phyloP scores from a whole-genome alignment of 225 moss, liverwort and hornwort genomes.

The Takakia lepidozioides region DNA sequence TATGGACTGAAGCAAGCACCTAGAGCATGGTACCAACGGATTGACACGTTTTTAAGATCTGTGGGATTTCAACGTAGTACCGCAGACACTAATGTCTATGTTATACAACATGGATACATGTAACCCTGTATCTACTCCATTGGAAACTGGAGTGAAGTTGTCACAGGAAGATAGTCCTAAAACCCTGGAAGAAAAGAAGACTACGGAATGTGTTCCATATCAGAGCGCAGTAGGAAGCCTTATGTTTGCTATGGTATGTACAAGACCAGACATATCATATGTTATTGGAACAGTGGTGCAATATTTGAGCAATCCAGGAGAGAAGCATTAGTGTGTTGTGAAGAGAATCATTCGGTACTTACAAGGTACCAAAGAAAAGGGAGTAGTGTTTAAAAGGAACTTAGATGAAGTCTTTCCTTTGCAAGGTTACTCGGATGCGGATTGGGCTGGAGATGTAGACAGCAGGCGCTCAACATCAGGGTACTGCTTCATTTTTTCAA shows the following conservation, averaged over 20 bases:
- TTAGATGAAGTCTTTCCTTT: too few relatives aligned
- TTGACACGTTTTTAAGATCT: background rate
- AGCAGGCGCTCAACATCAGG: background rate
- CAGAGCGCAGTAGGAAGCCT: background rate
- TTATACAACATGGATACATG: background rate
- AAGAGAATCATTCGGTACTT: background rate
- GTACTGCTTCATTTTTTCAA: too few relatives aligned
- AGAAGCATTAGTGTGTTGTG: background rate
- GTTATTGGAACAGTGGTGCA: background rate
- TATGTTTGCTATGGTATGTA: background rate
- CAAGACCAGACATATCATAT: constrained; percentile 4
- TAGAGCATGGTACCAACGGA: background rate
- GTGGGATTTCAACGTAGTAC: background rate
- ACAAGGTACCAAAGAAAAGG: background rate
- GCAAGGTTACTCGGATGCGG: too few relatives aligned
- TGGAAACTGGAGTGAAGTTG: background rate
- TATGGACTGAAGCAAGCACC: constrained; percentile 6
- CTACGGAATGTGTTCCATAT: background rate
- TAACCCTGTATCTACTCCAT: background rate
- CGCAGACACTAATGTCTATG: constrained; percentile 2
- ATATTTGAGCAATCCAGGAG: too few relatives aligned
- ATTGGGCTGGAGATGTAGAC: background rate
- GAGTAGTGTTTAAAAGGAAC: too few relatives aligned
- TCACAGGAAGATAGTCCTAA: background rate
- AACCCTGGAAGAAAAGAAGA: background rate